Conservation (phyloP, 2,329 filamentous ascomycete genomes). For the Fusarium sp. region DNA sequence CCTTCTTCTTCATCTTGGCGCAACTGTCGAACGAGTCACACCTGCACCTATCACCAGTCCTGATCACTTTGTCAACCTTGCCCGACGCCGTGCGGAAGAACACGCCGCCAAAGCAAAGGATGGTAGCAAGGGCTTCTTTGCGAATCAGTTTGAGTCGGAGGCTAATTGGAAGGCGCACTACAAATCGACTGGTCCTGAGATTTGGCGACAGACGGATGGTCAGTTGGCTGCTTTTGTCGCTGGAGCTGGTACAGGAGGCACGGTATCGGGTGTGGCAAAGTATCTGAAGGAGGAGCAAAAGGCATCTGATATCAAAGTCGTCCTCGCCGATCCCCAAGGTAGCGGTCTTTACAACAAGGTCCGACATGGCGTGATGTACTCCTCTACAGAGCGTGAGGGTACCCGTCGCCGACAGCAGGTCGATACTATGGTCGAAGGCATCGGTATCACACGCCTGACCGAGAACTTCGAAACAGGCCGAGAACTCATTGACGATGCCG, state of each 20-base stretch:
- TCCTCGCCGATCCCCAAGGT: conserved; percentile 94
- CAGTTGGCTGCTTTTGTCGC: conserved; percentile 88
- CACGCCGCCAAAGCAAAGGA: conserved; percentile 72
- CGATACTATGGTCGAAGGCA: conserved; percentile 95
- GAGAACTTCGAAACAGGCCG: conserved; percentile 90
- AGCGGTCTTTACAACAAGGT: conserved; percentile 94
- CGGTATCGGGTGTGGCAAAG: conserved; percentile 86
- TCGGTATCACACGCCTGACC: conserved; percentile 95
- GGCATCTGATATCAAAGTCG: conserved; percentile 73
- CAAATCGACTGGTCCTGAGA: conserved; percentile 87
- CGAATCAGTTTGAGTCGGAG: conserved; percentile 93
- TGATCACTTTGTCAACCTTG: conserved; percentile 94
- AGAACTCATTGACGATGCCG: conserved; percentile 89
- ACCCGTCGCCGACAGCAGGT: conserved; percentile 91
- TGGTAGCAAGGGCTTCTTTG: conserved; percentile 86
- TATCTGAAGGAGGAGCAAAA: conserved; percentile 79
- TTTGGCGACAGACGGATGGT: conserved; percentile 81
- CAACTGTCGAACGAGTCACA: conserved; percentile 89
- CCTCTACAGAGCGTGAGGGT: conserved; percentile 87
- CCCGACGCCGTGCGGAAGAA: conserved; percentile 78
- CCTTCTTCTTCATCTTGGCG: conserved; percentile 88
- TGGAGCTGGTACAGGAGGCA: conserved; percentile 94
- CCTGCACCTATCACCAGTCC: conserved; percentile 95
- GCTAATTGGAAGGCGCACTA: conserved; percentile 92
- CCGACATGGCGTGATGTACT: conserved; percentile 96